Evolutionary conservation across 2,329 filamentous ascomycete genomes (phyloP).

Genomic region (Ceratocystis cubensis): DNA sequence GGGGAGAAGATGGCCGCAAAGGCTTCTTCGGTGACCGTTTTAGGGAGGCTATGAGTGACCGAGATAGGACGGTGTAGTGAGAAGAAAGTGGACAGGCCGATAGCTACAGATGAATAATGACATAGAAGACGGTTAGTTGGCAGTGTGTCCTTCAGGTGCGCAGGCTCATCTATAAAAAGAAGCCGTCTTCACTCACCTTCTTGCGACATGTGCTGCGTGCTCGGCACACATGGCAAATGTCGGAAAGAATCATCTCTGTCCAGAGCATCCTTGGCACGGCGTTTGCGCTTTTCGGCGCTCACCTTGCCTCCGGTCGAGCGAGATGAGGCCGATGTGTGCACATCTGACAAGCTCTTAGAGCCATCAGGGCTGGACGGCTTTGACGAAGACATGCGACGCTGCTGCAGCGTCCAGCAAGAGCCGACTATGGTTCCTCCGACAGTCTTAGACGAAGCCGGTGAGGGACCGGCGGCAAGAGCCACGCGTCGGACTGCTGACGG

Average conservation of each 20-base stretch:
- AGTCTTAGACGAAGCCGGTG: slow-evolving; percentile 28
- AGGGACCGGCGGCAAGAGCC: slow-evolving; percentile 27
- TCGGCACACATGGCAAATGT: slow-evolving; percentile 60
- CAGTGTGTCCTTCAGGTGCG: not conserved
- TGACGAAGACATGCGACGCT: slow-evolving; percentile 47
- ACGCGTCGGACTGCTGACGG: slow-evolving; percentile 45
- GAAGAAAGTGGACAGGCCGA: slow-evolving; percentile 86
- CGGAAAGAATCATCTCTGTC: slow-evolving; percentile 36
- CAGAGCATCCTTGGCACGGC: slow-evolving; percentile 43
- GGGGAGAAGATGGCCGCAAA: slow-evolving; percentile 75
- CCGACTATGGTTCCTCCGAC: slow-evolving; percentile 30
- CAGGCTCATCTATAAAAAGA: not conserved
- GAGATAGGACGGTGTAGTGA: slow-evolving; percentile 91
- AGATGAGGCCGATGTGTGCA: slow-evolving; percentile 37
- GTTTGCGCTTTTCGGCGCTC: slow-evolving; percentile 42
- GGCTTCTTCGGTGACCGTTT: slow-evolving; percentile 54
- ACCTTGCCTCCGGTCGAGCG: slow-evolving; percentile 33
- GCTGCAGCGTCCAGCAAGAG: slow-evolving; percentile 32
- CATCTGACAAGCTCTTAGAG: slow-evolving; percentile 31
- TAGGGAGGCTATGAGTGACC: slow-evolving; percentile 68
- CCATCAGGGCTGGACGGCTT: slow-evolving; percentile 51
- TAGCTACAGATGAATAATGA: slow-evolving; percentile 42
- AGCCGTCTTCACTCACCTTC: slow-evolving; percentile 37
- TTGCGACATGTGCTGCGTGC: slow-evolving; percentile 58
- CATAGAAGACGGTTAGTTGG: slow-evolving; percentile 21